Percentiles rank a stretch among this genome's conserved stretches.
Conservation (phyloP, 306 rosid genomes). For the Sindora glabra region DNA sequence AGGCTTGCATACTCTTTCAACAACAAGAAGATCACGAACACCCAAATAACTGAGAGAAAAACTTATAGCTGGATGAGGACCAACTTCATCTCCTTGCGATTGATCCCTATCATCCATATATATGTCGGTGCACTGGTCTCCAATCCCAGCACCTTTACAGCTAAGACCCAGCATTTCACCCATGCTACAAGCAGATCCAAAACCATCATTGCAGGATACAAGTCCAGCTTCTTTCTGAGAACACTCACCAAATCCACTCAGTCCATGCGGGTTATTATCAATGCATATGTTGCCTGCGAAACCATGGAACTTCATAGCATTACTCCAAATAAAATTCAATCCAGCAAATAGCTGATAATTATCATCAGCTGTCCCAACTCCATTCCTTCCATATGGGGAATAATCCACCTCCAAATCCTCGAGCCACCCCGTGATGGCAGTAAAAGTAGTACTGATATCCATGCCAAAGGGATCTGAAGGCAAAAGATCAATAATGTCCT, state of each 20-base stretch:
- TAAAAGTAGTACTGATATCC: slow-evolving; percentile 41
- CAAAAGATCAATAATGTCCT: slow-evolving; percentile 75
- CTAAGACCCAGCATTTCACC: background rate
- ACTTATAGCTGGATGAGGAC: slow-evolving; percentile 46
- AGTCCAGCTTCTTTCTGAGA: slow-evolving; percentile 23
- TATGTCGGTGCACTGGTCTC: slow-evolving; percentile 13
- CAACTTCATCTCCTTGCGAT: slow-evolving; percentile 26
- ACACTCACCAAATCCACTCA: slow-evolving; percentile 23
- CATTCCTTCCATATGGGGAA: slow-evolving; percentile 38
- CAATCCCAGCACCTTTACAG: background rate
- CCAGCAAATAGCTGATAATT: slow-evolving; percentile 51
- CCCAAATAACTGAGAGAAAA: slow-evolving; percentile 54
- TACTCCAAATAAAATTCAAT: slow-evolving; percentile 56
- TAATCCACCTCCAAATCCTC: slow-evolving; percentile 68
- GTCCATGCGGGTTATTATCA: slow-evolving; percentile 17
- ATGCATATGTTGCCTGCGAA: slow-evolving; percentile 27
- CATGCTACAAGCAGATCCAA: slow-evolving; percentile 18
- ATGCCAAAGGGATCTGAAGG: slow-evolving; percentile 94
- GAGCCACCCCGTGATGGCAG: slow-evolving; percentile 80
- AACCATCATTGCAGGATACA: slow-evolving; percentile 18
- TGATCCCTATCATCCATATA: slow-evolving; percentile 10
- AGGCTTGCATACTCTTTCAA: slow-evolving; percentile 61
- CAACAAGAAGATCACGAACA: slow-evolving; percentile 56
- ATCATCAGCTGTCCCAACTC: slow-evolving; percentile 27
- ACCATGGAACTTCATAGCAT: slow-evolving; percentile 48